Conservation (phyloP, 768 basidiomycete genomes). For the Amanita muscaria region DNA sequence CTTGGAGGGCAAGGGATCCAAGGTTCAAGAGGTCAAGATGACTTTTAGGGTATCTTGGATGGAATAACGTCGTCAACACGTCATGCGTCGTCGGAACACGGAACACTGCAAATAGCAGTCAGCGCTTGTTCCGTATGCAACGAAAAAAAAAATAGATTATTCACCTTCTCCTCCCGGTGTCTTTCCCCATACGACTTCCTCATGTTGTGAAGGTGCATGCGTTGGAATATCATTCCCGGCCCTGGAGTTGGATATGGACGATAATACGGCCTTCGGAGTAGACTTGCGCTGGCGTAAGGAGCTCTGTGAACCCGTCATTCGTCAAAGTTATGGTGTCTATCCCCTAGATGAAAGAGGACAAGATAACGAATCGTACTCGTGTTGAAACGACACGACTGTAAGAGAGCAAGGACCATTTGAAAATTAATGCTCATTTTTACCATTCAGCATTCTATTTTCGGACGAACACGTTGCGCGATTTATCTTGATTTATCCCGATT, state of each 20-base stretch:
- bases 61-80: conserved; percentile 76
- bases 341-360: conserved; percentile 10
- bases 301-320: conserved; percentile 19
- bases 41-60: conserved; percentile 77
- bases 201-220: conserved; percentile 12
- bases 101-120: conserved; percentile 53
- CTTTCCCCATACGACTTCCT: conserved; percentile 83
- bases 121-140: conserved; percentile 9
- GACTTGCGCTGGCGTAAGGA: conserved; percentile 27
- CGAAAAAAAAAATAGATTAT: conserved; percentile 12
- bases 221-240: conserved; percentile 7
- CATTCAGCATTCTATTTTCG: too few relatives aligned
- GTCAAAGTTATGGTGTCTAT: not conserved
- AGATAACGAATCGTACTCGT: conserved; percentile 3
- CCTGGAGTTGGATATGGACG: too few relatives aligned
- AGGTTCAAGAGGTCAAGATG: conserved; percentile 84
- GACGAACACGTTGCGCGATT: too few relatives aligned
- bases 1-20: conserved; percentile 67
- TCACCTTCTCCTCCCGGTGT: conserved; percentile 73
- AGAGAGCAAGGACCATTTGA: too few relatives aligned
- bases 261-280: conserved; percentile 5
- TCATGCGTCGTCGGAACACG: conserved; percentile 89
- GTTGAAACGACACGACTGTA: conserved; percentile 7
- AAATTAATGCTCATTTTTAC: not conserved
- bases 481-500: too few relatives aligned